Conservation (phyloP, 306 rosid genomes). For the Hippophae tibetana region DNA sequence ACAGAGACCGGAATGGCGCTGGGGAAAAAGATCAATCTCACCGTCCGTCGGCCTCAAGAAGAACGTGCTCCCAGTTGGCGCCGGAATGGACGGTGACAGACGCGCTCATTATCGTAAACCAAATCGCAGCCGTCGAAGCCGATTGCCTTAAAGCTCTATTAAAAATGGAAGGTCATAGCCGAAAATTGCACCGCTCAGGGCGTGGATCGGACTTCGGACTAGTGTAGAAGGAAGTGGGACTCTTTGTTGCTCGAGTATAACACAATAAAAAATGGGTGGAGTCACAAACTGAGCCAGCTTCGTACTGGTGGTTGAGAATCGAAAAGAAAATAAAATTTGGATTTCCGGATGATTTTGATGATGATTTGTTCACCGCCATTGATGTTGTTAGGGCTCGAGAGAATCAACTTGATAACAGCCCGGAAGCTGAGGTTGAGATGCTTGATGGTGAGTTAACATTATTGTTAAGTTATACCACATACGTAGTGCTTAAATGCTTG, state of each 20-base stretch:
- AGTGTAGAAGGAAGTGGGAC: constrained; percentile 71
- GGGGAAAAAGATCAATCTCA: constrained; percentile 2
- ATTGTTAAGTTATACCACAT: background rate
- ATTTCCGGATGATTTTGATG: constrained; percentile 44
- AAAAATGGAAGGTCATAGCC: constrained; percentile 50
- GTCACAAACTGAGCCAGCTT: constrained; percentile 6
- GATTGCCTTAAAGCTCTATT: constrained; percentile 43
- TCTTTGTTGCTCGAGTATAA: constrained; percentile 26
- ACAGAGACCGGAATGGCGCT: constrained; percentile 14
- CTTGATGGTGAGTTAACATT: constrained; percentile 1
- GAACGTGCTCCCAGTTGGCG: constrained; percentile 58
- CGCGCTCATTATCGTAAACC: constrained; percentile 56
- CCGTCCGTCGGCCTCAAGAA: constrained; percentile 16
- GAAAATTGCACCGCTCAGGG: constrained; percentile 49
- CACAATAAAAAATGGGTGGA: constrained; percentile 17
- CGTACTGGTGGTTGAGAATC: constrained; percentile 26
- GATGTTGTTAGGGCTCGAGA: constrained; percentile 30
- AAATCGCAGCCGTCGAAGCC: constrained; percentile 64
- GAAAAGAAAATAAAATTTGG: constrained; percentile 27
- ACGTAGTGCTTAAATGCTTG: background rate
- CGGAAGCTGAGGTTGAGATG: constrained; percentile 39
- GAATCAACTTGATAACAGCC: constrained; percentile 35
- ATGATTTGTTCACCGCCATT: constrained; percentile 40
- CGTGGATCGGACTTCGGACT: constrained; percentile 38
- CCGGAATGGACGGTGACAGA: constrained; percentile 58